Percentiles rank a stretch among this genome's conserved stretches.
These are phyloP conservation scores for Atkinsonella texensis DNA, from an alignment of 2,329 filamentous ascomycete genomes.

Conservation along the genomic window DNA sequence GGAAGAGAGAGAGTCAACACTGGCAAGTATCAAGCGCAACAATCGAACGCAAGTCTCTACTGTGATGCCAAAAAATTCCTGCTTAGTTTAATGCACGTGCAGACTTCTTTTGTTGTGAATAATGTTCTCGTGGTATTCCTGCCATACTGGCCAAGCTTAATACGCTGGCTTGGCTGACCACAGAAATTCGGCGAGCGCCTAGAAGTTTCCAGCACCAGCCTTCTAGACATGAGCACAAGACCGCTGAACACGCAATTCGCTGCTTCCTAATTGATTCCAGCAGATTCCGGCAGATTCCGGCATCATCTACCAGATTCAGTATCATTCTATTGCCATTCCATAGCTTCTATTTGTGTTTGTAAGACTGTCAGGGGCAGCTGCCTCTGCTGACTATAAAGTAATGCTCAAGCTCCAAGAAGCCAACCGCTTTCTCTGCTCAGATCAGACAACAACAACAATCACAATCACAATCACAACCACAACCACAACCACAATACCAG, in stretches of 20 bases:
- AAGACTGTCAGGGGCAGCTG: background rate
- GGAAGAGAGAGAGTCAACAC: no score
- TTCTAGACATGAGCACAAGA: constrained; percentile 3
- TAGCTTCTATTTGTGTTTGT: background rate
- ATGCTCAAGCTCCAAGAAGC: background rate
- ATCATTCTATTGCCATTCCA: background rate
- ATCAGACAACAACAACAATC: no score
- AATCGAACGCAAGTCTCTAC: no score
- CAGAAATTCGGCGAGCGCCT: constrained; percentile 15
- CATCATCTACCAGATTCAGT: background rate
- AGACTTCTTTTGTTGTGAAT: no score
- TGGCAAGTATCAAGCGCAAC: no score
- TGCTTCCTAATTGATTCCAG: constrained; percentile 11
- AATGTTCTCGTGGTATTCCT: no score
- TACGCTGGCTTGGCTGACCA: no score
- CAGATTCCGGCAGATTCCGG: constrained; percentile 9
- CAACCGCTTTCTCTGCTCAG: background rate
- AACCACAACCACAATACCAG: no score
- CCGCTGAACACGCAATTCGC: constrained; percentile 2
- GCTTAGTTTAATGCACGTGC: no score
- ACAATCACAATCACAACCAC: no score
- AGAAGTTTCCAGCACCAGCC: constrained; percentile 8
- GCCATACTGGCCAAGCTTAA: no score
- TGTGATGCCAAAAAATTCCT: no score
- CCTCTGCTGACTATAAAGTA: constrained; percentile 1